Percentiles rank a stretch among this genome's conserved stretches.
Conservation (phyloP, 1,284 basidiomycete genomes). For the Mycena citricolor region DNA sequence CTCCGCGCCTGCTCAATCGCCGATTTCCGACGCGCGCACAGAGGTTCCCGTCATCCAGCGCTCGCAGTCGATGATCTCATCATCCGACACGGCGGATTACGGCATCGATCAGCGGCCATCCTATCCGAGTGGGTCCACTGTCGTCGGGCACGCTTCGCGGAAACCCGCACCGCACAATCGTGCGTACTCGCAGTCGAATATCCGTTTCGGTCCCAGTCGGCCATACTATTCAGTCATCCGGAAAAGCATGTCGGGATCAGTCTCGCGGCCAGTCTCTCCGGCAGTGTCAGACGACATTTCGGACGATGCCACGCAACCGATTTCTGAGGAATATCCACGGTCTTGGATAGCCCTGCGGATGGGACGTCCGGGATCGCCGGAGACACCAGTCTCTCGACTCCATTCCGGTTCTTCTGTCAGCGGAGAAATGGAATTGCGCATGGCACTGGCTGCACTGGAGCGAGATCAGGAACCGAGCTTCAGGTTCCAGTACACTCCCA, state of each 20-base stretch:
- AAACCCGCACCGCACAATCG: constrained; percentile 14
- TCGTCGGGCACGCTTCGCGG: constrained; percentile 1
- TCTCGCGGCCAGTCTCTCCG: constrained; percentile 21
- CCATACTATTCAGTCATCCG: constrained; percentile 66
- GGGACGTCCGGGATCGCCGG: no score
- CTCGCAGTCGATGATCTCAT: constrained; percentile 20
- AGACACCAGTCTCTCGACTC: constrained; percentile 5
- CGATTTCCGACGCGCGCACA: constrained; percentile 13
- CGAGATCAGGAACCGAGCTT: constrained; percentile 6
- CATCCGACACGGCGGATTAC: no score
- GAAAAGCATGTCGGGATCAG: constrained; percentile 50
- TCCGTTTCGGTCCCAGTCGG: constrained; percentile 52
- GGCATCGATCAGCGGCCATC: no score
- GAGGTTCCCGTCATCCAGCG: constrained; percentile 13
- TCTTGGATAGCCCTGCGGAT: no score
- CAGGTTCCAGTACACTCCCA: constrained; percentile 11
- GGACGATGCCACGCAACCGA: constrained; percentile 26
- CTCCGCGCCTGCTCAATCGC: constrained; percentile 18
- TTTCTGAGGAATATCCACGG: constrained; percentile 20
- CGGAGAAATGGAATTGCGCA: constrained; percentile 57
- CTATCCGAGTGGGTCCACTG: background rate
- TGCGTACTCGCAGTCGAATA: constrained; percentile 20
- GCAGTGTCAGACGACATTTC: constrained; percentile 24
- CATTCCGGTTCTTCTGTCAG: constrained; percentile 52
- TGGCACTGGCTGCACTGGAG: constrained; percentile 43